phyloP scores from a whole-genome alignment of 768 basidiomycete genomes.

The Podaxis sp. region DNA sequence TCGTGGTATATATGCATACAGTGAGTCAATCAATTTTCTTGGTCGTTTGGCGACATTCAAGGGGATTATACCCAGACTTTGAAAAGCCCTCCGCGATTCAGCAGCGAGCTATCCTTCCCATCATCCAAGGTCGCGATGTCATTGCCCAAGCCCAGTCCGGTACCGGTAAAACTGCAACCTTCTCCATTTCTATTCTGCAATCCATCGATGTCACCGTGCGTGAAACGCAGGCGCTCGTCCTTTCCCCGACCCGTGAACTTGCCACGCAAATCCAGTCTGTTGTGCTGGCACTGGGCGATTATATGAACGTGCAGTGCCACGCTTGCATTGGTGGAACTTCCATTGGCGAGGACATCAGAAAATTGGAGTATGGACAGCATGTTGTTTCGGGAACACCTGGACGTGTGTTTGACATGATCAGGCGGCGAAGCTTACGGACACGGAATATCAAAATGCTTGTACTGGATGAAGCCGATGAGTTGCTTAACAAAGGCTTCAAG shows the following conservation, averaged over 20 bases:
- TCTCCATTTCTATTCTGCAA: slow-evolving; percentile 97
- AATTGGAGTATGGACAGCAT: slow-evolving; percentile 96
- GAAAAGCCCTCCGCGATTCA: slow-evolving; percentile 99
- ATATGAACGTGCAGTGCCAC: slow-evolving; percentile 99
- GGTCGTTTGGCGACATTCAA: not conserved
- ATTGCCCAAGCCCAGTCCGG: slow-evolving; percentile 99
- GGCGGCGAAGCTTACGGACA: slow-evolving; percentile 87
- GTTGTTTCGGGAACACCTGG: slow-evolving; percentile 97
- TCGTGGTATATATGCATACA: slow-evolving; percentile 97
- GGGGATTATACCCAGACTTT: slow-evolving; percentile 53
- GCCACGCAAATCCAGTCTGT: slow-evolving; percentile 99
- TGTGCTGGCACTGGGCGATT: slow-evolving; percentile 93
- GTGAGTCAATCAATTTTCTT: slow-evolving; percentile 41
- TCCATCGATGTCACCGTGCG: slow-evolving; percentile 94
- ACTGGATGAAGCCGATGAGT: slow-evolving; percentile 93
- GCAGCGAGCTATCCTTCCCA: slow-evolving; percentile 95
- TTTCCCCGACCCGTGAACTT: slow-evolving; percentile 97
- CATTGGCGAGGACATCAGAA: slow-evolving; percentile 96
- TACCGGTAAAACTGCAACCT: slow-evolving; percentile 99
- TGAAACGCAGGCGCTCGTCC: slow-evolving; percentile 93
- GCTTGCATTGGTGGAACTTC: slow-evolving; percentile 98
- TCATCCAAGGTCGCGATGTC: slow-evolving; percentile 94
- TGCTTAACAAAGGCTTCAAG: slow-evolving; percentile 98
- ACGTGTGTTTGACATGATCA: slow-evolving; percentile 99
- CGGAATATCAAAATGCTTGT: slow-evolving; percentile 98